Conservation (phyloP, 257 asterid species). For the Catharanthus roseus region DNA sequence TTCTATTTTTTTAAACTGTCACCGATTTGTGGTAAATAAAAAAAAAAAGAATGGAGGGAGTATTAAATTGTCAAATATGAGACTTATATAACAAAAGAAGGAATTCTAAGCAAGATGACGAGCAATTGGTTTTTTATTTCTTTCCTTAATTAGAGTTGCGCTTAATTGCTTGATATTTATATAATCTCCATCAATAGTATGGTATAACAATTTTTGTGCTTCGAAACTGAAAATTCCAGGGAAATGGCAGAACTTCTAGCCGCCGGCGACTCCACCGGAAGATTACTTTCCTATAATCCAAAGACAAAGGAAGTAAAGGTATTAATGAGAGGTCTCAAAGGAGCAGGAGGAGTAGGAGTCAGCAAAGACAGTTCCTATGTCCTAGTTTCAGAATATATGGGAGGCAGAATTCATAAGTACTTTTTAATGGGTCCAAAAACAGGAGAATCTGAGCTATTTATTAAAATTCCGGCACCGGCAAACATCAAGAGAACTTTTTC, state of each 20-base stretch:
- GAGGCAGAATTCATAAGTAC: slow-evolving; percentile 2
- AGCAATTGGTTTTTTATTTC: too few relatives aligned
- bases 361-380: slow-evolving; percentile 8
- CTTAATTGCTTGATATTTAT: too few relatives aligned
- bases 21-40: too few relatives aligned
- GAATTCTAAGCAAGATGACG: too few relatives aligned
- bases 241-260: background rate
- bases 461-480: background rate
- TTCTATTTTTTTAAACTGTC: too few relatives aligned
- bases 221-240: background rate
- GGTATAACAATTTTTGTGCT: too few relatives aligned
- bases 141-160: too few relatives aligned
- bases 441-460: background rate
- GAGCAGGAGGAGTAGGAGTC: slow-evolving; percentile 6
- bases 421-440: slow-evolving; percentile 14
- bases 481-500: slow-evolving; percentile 5
- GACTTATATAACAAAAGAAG: too few relatives aligned
- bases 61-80: too few relatives aligned
- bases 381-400: background rate
- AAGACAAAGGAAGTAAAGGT: slow-evolving; percentile 7
- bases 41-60: too few relatives aligned
- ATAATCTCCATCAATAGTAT: too few relatives aligned
- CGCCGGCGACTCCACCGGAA: slow-evolving; percentile 11
- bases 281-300: slow-evolving; percentile 10
- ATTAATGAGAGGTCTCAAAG: slow-evolving; percentile 1